phyloP scores from a whole-genome alignment of 805 yeast species.

The Zygosaccharomyces gambellarensis region DNA sequence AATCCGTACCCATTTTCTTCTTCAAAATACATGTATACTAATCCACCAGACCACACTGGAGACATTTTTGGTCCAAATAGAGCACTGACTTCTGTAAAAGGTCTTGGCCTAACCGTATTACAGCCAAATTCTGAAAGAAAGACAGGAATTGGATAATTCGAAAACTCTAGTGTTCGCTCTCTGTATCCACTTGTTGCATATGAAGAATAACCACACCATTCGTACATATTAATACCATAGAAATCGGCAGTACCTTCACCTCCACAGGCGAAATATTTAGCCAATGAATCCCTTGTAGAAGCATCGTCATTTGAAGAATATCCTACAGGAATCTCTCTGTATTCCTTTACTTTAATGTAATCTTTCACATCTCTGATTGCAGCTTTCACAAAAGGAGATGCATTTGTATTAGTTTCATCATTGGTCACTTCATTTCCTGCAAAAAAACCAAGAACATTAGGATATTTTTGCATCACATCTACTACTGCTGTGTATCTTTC shows the following conservation, averaged over 20 bases:
- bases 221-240: slow-evolving; percentile 83
- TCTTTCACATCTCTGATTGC: slow-evolving; percentile 85
- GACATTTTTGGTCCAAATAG: slow-evolving; percentile 65
- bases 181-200: slow-evolving; percentile 62
- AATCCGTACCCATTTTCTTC: slow-evolving; percentile 73
- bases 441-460: slow-evolving; percentile 86
- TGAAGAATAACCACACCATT: slow-evolving; percentile 74
- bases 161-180: slow-evolving; percentile 57
- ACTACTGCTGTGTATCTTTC: slow-evolving; percentile 77
- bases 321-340: slow-evolving; percentile 86
- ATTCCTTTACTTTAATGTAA: slow-evolving; percentile 56
- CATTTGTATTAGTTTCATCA: slow-evolving; percentile 72
- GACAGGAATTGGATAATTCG: slow-evolving; percentile 62
- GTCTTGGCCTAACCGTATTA: slow-evolving; percentile 60
- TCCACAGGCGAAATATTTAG: slow-evolving; percentile 86
- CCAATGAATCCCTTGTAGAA: slow-evolving; percentile 70
- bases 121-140: slow-evolving; percentile 84
- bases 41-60: slow-evolving; percentile 80
- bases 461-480: slow-evolving; percentile 70
- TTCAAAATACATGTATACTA: slow-evolving; percentile 78
- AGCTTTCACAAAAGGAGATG: slow-evolving; percentile 94
- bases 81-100: slow-evolving; percentile 64
- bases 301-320: slow-evolving; percentile 89
- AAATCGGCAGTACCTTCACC: slow-evolving; percentile 64
- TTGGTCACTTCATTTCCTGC: slow-evolving; percentile 98